These are phyloP conservation scores for Blakeslea trispora DNA, from an alignment of 371 early-diverging fungal genomes.

Conservation along the genomic window DNA sequence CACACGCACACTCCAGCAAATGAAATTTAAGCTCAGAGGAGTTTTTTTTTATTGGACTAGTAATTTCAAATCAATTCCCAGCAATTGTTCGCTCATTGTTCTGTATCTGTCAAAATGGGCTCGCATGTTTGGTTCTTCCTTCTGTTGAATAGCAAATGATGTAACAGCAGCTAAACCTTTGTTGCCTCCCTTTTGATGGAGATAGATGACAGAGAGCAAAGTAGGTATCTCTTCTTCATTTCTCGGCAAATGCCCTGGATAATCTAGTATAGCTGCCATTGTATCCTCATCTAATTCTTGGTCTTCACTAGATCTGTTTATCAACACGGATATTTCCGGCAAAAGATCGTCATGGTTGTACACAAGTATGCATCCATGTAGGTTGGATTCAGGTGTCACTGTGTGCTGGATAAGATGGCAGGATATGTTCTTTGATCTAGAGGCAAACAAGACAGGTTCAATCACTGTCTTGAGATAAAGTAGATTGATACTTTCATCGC, in stretches of 20 bases:
- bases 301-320: not conserved
- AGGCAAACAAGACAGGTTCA: slow-evolving; percentile 31
- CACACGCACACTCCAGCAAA: too few relatives aligned
- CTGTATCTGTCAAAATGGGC: slow-evolving; percentile 29
- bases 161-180: slow-evolving; percentile 39
- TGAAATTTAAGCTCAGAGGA: too few relatives aligned
- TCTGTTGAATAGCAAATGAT: slow-evolving; percentile 32
- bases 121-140: slow-evolving; percentile 16
- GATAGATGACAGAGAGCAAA: slow-evolving; percentile 62
- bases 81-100: slow-evolving; percentile 6
- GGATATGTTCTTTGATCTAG: slow-evolving; percentile 13
- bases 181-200: slow-evolving; percentile 23
- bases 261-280: slow-evolving; percentile 56
- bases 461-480: slow-evolving; percentile 39
- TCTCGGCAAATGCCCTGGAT: slow-evolving; percentile 62
- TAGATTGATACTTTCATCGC: slow-evolving; percentile 21
- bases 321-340: not conserved
- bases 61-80: slow-evolving; percentile 21
- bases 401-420: slow-evolving; percentile 24
- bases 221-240: slow-evolving; percentile 35
- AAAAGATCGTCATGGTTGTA: not conserved
- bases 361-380: slow-evolving; percentile 18
- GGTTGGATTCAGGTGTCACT: slow-evolving; percentile 17
- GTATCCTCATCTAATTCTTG: slow-evolving; percentile 33
- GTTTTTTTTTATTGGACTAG: slow-evolving; percentile 14